Evolutionary conservation across 768 basidiomycete species (phyloP), one percentile per base, ranked within the genome.

Genomic region (Cystobasidium tubakii): DNA sequence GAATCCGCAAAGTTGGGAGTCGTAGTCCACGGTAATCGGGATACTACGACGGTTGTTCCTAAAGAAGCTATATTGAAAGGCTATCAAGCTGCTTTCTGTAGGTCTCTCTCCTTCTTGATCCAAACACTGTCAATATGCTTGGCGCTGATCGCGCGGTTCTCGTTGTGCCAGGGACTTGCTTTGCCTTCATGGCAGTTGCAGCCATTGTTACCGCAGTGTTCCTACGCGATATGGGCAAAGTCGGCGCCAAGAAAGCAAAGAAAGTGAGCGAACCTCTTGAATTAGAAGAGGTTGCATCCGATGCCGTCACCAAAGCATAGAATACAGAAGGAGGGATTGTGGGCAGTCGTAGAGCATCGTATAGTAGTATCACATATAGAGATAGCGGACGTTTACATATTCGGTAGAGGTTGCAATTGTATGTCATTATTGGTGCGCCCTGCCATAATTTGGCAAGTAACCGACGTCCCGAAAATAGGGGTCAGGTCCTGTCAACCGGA

Each of bases 241-340:
- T 72, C 3, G 77, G 75, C n/a, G 77, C 63, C n/a, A 75, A 74
- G 23, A 77, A 77, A 53, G 15, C 69, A 1, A 77, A 60, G 27
- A 60, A 60, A 23, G 4, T 23, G 27, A 29, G 4, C 10, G 57
- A 34, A 25, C 57, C 57, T 29, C 13, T 60, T 6, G 33, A 60
- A 21, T 12, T 29, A 17, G 57, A 60, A 60, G 39, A 39, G 39
- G 27, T 60, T 3, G 57, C 57, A 15, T 27, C 29, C 4, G 57
- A 17, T 15, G 57, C 33, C 29, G 57, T 60, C 46, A 50, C 7
- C 7, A n/a, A 6, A 50, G 46, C 46, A 17, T 50, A 50, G 46
- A 50, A 4, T 4, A 3, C 46, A 21, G 17, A 42, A 42, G 17
- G 7, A 17, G 7, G 17, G 42, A 7, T 42, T 17, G 42, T n/a